phyloP scores from a whole-genome alignment of 179 eudicot species.

The Nepenthes alata region DNA sequence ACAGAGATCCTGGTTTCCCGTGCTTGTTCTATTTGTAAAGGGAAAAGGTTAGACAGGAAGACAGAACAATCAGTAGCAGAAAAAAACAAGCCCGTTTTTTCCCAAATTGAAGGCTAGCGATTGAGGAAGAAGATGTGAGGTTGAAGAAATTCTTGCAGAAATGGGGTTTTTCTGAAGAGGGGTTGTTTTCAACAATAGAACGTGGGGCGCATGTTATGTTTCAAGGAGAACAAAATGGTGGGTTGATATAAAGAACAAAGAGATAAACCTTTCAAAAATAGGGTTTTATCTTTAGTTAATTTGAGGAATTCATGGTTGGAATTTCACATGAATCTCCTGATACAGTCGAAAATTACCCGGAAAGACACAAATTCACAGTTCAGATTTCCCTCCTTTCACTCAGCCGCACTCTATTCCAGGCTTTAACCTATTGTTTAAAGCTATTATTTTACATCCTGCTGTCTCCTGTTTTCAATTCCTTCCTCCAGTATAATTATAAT shows the following conservation, averaged over 20 bases:
- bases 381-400: not conserved
- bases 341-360: constrained; percentile 10
- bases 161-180: constrained; percentile 8
- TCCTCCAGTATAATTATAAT: too few relatives aligned
- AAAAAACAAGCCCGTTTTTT: not conserved
- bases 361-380: constrained; percentile 7
- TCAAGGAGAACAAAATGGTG: too few relatives aligned
- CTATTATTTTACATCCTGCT: too few relatives aligned
- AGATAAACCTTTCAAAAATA: too few relatives aligned
- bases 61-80: not conserved
- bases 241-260: too few relatives aligned
- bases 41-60: not conserved
- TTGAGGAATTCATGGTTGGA: constrained; percentile 6
- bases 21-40: not conserved
- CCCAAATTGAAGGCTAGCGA: not conserved
- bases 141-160: not conserved
- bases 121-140: not conserved
- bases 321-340: constrained; percentile 4
- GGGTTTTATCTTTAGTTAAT: constrained; percentile 14
- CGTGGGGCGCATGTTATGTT: constrained; percentile 30
- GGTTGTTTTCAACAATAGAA: constrained; percentile 14
- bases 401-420: not conserved
- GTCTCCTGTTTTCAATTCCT: too few relatives aligned
- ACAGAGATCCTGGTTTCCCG: not conserved
- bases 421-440: too few relatives aligned